These are phyloP conservation scores for Beta corolliflora DNA, from an alignment of 179 eudicot species.

Conservation along the genomic window DNA sequence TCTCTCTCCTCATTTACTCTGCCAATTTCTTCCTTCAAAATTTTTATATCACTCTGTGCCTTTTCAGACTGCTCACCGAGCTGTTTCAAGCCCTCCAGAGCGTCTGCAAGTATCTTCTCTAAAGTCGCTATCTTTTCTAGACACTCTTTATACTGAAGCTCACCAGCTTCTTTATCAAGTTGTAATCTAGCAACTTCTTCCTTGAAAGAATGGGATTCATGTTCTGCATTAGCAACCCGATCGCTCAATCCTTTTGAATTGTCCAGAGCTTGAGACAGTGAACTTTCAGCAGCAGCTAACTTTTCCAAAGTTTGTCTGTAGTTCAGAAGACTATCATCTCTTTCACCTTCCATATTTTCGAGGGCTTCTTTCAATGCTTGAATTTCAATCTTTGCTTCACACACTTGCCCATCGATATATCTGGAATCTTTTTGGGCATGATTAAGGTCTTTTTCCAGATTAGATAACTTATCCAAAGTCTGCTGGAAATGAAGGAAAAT, in stretches of 20 bases:
- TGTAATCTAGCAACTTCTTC: conserved; percentile 51
- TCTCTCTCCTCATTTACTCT: conserved; percentile 60
- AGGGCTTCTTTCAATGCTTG: conserved; percentile 57
- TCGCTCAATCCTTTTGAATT: conserved; percentile 40
- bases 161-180: conserved; percentile 53
- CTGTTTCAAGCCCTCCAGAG: conserved; percentile 45
- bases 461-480: conserved; percentile 53
- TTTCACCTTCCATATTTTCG: conserved; percentile 51
- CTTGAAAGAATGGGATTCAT: conserved; percentile 41
- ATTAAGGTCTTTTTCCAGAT: conserved; percentile 56
- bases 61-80: conserved; percentile 46
- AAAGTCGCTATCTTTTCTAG: conserved; percentile 54
- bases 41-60: conserved; percentile 59
- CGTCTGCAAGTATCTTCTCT: conserved; percentile 53
- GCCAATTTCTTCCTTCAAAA: conserved; percentile 54
- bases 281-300: conserved; percentile 51
- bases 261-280: conserved; percentile 42
- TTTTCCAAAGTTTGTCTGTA: conserved; percentile 46
- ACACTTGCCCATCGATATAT: conserved; percentile 43
- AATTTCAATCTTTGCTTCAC: conserved; percentile 55
- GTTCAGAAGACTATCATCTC: conserved; percentile 44
- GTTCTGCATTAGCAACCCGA: conserved; percentile 46
- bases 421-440: conserved; percentile 46
- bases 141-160: conserved; percentile 50
- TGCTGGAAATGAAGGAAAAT: conserved; percentile 48